Percentiles rank a stretch among this genome's conserved stretches.
Conservation (phyloP, 2,329 filamentous ascomycete genomes). For the Cercospora sojina region DNA sequence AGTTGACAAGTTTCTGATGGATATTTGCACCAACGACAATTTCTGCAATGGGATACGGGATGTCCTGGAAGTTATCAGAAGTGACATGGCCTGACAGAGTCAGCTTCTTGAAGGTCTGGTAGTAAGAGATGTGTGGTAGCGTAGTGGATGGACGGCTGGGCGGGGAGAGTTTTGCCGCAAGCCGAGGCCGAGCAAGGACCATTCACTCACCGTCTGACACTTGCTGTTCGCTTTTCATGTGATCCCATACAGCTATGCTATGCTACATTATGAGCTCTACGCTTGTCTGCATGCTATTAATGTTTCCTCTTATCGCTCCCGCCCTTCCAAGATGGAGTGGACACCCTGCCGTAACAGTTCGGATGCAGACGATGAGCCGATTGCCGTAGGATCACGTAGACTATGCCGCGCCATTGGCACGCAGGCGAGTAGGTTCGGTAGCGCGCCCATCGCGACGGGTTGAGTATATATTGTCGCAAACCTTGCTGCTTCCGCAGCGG, state of each 20-base stretch:
- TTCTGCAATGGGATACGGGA: neutral
- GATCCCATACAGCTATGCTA: neutral
- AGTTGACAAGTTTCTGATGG: neutral
- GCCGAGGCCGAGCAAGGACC: conserved; percentile 11
- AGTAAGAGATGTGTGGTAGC: neutral
- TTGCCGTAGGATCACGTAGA: conserved; percentile 7
- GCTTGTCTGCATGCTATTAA: neutral
- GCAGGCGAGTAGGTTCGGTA: conserved; percentile 11
- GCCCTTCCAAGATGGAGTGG: neutral
- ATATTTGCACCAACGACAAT: neutral
- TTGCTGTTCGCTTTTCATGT: neutral
- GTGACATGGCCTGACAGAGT: conserved; percentile 12
- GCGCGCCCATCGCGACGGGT: conserved; percentile 4
- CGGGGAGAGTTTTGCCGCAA: conserved; percentile 12
- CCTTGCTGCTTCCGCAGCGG: neutral
- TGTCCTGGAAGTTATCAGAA: neutral
- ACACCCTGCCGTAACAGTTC: neutral
- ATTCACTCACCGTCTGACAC: conserved; percentile 9
- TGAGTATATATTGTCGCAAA: conserved; percentile 10
- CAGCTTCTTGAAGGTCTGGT: neutral
- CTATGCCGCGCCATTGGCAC: conserved; percentile 9
- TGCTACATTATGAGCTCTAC: neutral
- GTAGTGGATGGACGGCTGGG: neutral
- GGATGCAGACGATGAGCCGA: neutral
- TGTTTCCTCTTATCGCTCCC: neutral